These are phyloP conservation scores for Boletus insuetus DNA, from an alignment of 768 basidiomycete species.

Conservation along the genomic window DNA sequence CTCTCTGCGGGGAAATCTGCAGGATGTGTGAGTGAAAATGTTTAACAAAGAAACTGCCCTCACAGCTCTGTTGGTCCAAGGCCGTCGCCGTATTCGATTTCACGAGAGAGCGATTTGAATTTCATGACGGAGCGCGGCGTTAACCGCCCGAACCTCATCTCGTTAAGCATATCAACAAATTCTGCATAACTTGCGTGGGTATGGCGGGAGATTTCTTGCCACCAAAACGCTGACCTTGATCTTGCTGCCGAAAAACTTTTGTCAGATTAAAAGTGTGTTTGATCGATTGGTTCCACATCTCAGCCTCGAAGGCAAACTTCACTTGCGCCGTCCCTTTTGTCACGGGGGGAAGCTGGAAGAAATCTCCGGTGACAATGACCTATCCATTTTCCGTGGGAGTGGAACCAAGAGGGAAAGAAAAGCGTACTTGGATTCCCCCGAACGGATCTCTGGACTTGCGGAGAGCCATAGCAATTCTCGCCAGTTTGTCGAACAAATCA, in stretches of 20 bases:
- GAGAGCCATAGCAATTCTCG: slow-evolving; percentile 61
- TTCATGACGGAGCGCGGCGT: slow-evolving; percentile 59
- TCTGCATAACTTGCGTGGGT: slow-evolving; percentile 42
- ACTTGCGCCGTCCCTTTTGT: slow-evolving; percentile 54
- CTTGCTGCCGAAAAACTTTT: slow-evolving; percentile 92
- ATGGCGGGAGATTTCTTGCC: not conserved
- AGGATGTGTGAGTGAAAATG: not conserved
- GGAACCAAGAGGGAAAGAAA: not conserved
- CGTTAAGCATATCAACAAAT: slow-evolving; percentile 95
- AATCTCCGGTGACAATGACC: slow-evolving; percentile 94
- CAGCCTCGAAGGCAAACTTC: slow-evolving; percentile 92
- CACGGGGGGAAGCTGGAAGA: slow-evolving; percentile 97
- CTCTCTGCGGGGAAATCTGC: slow-evolving; percentile 88
- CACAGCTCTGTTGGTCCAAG: slow-evolving; percentile 90
- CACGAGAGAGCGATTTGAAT: slow-evolving; percentile 69
- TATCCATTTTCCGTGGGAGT: slow-evolving; percentile 28
- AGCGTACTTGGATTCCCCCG: slow-evolving; percentile 84
- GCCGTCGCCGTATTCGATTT: slow-evolving; percentile 75
- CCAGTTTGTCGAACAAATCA: slow-evolving; percentile 88
- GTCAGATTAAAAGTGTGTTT: slow-evolving; percentile 87
- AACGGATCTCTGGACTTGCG: slow-evolving; percentile 71
- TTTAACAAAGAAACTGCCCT: slow-evolving; percentile 21
- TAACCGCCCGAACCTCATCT: slow-evolving; percentile 91
- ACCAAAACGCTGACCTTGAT: slow-evolving; percentile 59
- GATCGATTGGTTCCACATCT: slow-evolving; percentile 70